phyloP scores from a whole-genome alignment of 805 yeast genomes.

The Ogataea ganodermae region DNA sequence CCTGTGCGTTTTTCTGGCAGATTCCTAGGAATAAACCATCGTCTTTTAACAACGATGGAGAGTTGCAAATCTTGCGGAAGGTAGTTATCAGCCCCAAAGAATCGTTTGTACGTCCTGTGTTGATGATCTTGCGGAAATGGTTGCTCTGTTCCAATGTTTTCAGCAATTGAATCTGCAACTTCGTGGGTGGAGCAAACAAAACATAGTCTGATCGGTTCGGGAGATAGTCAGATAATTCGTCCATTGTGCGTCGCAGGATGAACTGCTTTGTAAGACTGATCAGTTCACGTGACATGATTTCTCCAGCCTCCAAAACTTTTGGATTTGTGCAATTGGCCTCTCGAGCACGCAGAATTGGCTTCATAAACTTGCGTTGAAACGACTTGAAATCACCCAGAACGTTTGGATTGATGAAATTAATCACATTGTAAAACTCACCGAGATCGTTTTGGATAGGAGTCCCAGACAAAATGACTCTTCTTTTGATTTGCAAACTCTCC shows the following conservation, averaged over 20 bases:
- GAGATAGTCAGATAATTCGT: slow-evolving; percentile 53
- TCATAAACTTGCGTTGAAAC: slow-evolving; percentile 62
- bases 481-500: slow-evolving; percentile 52
- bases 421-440: slow-evolving; percentile 75
- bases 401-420: slow-evolving; percentile 85
- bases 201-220: slow-evolving; percentile 78
- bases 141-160: slow-evolving; percentile 46
- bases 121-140: slow-evolving; percentile 36
- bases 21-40: slow-evolving; percentile 48
- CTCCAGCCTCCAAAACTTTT: slow-evolving; percentile 55
- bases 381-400: slow-evolving; percentile 60
- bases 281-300: slow-evolving; percentile 61
- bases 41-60: slow-evolving; percentile 61
- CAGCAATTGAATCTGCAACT: slow-evolving; percentile 58
- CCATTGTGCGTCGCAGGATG: slow-evolving; percentile 71
- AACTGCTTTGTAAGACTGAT: slow-evolving; percentile 64
- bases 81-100: slow-evolving; percentile 70
- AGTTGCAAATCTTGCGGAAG: slow-evolving; percentile 80
- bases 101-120: slow-evolving; percentile 36
- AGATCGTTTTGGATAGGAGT: slow-evolving; percentile 82
- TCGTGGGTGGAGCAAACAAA: slow-evolving; percentile 76
- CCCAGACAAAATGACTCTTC: slow-evolving; percentile 68
- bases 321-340: slow-evolving; percentile 60
- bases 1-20: slow-evolving; percentile 21
- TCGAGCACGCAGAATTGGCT: slow-evolving; percentile 73